Evolutionary conservation across 2,329 filamentous ascomycete species (phyloP), one percentile per base, ranked within the genome.

Genomic region (Thielaviopsis cerberus): DNA sequence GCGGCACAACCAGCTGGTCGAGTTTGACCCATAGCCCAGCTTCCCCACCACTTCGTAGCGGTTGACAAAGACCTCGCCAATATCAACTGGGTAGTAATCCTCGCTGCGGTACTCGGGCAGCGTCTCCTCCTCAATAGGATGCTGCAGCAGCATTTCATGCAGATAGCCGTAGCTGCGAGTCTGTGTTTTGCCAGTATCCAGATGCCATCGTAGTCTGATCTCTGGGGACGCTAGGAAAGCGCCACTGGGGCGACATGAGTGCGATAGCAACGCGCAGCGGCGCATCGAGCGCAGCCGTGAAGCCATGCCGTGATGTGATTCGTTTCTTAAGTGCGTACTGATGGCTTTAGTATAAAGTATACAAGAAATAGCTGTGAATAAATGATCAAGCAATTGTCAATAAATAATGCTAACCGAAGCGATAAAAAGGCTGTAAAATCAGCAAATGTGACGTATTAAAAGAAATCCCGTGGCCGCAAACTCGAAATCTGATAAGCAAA

Each of bases 11-110:
- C 66, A 66, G 10, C 62, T 63, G 0, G 65, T 67, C 1, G 66
- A 67, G 4, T 61, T 62, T 3, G 63, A 63, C 7, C 66, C 65
- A 27, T 62, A 67, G 0, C 66, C 65, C 17, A 67, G 59, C 54
- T 67, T 67, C 2, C 63, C 62, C 1, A 65, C 57, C 3, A 65
- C 63, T 13, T 66, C 60, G 22, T 66, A 67, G 1, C 62, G 60
- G 3, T 59, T 61, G 45, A 57, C 57, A 24, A 66, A 60, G 1
- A 65, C 48, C 15, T 66, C 57, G 1, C 64, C 65, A 25, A 64
- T 63, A 1, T 55, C 55, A 5, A 64, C 61, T 13, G 66, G 64
- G 53, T 64, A 67, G 51, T 63, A 67, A 1, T 59, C 62, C 23
- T 60, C 60, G 8, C 61, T 57, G 13, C 62, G n/a, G 51, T 66